Base-by-base conservation (phyloP, 352 stramenopile genomes). In the Phytophthora niederhauseri region DNA sequence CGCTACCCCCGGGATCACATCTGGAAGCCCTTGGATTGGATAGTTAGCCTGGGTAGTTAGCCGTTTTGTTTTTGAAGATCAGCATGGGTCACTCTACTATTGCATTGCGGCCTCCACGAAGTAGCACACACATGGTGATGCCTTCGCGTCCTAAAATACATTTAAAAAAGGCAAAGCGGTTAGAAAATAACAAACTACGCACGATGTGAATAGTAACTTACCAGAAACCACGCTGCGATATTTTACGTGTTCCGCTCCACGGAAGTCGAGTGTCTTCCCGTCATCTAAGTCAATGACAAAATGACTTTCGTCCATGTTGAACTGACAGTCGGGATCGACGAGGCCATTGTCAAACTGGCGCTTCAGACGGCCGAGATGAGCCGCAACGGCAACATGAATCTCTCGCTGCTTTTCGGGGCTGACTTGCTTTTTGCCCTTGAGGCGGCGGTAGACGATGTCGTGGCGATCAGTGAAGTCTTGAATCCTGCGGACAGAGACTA, bases 381-480 rank as follows among this genome's bases (percentile, higher is more conserved):
- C 8, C 3, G 34, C 34, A 11, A 41, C 34, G 12, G 34, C 7
- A 9, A 15, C 8, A 15, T 41, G 8, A 41, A 41, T 41, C 2
- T 41, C 8, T 15, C 8, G 7, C 34, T 15, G 7, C 8, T 41
- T 41, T 41, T 9, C 34, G 34, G 7, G 1, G 12, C 34, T 41
- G 12, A 41, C 34, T 41, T 41, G 34, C 34, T 41, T 41, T 41
- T 41, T 41, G 34, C 34, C 34, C 34, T 41, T 41, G 8, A 41
- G 34, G 8, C 12, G 7, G 34, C 34, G 34, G 34, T 41, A 41
- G 8, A 41, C 34, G 34, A 41, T 41, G 12, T 41, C 8, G 34
- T 41, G 12, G 2, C 34, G 34, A 7, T 61, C 55, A 14, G 55
- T 61, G 15, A 61, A 61, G n/a, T 61, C 55, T 43, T 61, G 55